phyloP scores from a whole-genome alignment of 768 basidiomycete genomes.

The Lentinula raphanica region DNA sequence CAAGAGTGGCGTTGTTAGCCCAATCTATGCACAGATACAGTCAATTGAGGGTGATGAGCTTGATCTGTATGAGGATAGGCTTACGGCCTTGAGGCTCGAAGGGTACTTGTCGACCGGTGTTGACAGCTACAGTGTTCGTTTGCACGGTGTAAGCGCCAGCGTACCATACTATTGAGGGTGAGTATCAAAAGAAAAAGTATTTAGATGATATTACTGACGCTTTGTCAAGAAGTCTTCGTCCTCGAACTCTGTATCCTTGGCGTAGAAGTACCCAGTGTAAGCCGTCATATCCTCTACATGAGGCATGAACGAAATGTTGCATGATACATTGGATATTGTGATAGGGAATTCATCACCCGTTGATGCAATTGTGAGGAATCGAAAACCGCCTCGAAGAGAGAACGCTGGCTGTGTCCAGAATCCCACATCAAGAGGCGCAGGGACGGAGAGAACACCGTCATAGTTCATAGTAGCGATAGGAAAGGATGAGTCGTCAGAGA shows the following conservation, averaged over 20 bases:
- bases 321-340: conserved; percentile 27
- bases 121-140: conserved; percentile 22
- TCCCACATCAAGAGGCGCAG: conserved; percentile 30
- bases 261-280: conserved; percentile 33
- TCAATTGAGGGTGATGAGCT: background rate
- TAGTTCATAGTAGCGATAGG: conserved; percentile 39
- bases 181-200: background rate
- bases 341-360: conserved; percentile 18
- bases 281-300: conserved; percentile 27
- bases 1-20: conserved; percentile 50
- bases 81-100: conserved; percentile 39
- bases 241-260: conserved; percentile 22
- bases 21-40: conserved; percentile 29
- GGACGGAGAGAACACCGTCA: conserved; percentile 37
- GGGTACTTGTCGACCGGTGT: conserved; percentile 47
- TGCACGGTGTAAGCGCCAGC: conserved; percentile 16
- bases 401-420: conserved; percentile 45
- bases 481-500: conserved; percentile 50
- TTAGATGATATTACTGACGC: conserved; percentile 19
- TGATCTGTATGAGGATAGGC: background rate
- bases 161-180: conserved; percentile 18
- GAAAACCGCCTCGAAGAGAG: conserved; percentile 32
- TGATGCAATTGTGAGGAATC: conserved; percentile 14
- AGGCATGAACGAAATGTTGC: conserved; percentile 30
- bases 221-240: conserved; percentile 32